Evolutionary conservation across 148 eudicot species (phyloP).

Genomic region (Polygonum aviculare): DNA sequence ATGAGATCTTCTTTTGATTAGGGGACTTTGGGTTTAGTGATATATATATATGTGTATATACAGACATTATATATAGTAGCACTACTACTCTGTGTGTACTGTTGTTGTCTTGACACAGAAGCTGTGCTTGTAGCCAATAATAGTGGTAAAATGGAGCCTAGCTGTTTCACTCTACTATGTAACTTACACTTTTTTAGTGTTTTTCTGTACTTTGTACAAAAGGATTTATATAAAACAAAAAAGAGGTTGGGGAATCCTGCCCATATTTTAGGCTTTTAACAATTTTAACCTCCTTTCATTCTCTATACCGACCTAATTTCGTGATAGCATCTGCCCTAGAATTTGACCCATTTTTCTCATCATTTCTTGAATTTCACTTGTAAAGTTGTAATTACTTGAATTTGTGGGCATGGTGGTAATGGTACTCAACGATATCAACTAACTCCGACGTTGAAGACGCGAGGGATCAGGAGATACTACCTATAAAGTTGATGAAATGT

Average conservation of each 20-base stretch:
- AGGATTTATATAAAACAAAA: neutral
- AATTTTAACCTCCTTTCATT: neutral
- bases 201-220: neutral
- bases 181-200: neutral
- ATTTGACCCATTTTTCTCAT: neutral
- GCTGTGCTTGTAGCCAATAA: neutral
- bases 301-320: neutral
- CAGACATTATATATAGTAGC: neutral
- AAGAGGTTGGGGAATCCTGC: neutral
- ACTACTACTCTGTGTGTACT: neutral
- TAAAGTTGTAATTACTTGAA: too few relatives aligned
- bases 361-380: too few relatives aligned
- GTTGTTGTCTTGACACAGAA: neutral
- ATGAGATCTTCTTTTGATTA: neutral
- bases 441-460: too few relatives aligned
- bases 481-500: too few relatives aligned
- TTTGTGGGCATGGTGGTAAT: too few relatives aligned
- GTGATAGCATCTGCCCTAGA: neutral
- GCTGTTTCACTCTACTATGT: neutral
- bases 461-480: too few relatives aligned
- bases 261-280: neutral
- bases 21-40: neutral
- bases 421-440: too few relatives aligned
- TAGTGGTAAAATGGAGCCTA: neutral
- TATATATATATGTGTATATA: neutral